Percentiles rank a stretch among this genome's conserved stretches.
These are phyloP conservation scores for Paramecium bursaria DNA, from an alignment of 73 alveolate species.

Conservation along the genomic window DNA sequence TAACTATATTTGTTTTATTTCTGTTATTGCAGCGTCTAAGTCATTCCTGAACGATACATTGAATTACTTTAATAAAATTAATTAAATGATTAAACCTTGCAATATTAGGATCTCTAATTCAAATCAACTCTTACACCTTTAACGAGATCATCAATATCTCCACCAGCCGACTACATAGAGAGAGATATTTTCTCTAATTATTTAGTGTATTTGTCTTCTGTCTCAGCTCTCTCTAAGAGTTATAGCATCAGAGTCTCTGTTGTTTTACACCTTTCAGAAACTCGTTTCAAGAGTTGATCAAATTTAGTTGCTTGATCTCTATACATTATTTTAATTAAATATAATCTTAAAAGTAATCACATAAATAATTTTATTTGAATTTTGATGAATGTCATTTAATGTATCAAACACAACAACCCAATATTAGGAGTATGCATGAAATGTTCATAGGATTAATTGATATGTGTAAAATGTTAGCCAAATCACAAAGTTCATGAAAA, in stretches of 20 bases:
- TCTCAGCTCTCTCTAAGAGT: conserved; percentile 14
- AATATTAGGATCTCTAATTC: conserved; percentile 17
- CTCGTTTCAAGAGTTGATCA: conserved; percentile 27
- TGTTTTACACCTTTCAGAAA: conserved; percentile 12
- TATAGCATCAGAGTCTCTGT: conserved; percentile 29
- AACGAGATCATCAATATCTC: conserved; percentile 45
- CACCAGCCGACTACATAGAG: conserved; percentile 24
- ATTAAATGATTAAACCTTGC: conserved; percentile 12
- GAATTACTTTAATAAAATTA: conserved; percentile 25
- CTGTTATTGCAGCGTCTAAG: conserved; percentile 14
- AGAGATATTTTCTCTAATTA: conserved; percentile 7
- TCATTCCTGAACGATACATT: conserved; percentile 21
- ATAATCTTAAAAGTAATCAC: no score
- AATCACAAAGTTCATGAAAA: no score
- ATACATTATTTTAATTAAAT: no score
- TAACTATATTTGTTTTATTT: neutral
- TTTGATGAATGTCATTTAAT: no score
- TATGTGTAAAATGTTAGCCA: no score
- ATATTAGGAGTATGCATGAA: no score
- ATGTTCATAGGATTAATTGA: no score
- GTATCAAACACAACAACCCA: no score
- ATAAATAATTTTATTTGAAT: no score
- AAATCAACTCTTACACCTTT: conserved; percentile 50
- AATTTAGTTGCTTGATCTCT: conserved; percentile 34
- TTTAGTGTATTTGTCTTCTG: conserved; percentile 40